Conservation (phyloP, 352 stramenopile genomes). For the Phytophthora europaea region DNA sequence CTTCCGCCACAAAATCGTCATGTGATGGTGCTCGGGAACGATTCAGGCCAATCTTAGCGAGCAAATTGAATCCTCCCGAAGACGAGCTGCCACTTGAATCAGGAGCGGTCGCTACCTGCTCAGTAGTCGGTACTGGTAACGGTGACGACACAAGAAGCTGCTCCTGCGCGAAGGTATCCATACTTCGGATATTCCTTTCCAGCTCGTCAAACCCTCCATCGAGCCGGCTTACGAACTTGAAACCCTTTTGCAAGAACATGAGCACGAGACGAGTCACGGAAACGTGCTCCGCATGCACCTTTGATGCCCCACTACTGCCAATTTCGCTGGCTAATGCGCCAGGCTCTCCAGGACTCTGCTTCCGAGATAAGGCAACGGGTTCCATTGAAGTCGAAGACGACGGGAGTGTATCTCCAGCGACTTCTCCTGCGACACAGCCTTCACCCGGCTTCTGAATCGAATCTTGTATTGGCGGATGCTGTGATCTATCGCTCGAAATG, state of each 20-base stretch:
- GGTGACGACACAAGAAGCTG: conserved; percentile 74
- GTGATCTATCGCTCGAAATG: conserved; percentile 68
- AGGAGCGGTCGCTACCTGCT: conserved; percentile 8
- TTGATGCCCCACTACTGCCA: conserved; percentile 38
- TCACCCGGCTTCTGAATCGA: conserved; percentile 31
- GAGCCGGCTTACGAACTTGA: conserved; percentile 87
- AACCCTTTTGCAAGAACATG: conserved; percentile 90
- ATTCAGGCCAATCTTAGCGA: conserved; percentile 62
- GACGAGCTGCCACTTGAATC: conserved; percentile 30
- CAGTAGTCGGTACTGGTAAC: conserved; percentile 2
- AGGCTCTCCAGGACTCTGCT: conserved; percentile 36
- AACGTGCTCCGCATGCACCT: conserved; percentile 63
- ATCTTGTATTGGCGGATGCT: conserved; percentile 13
- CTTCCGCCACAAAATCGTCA: conserved; percentile 42
- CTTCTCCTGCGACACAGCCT: conserved; percentile 13
- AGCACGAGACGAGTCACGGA: conserved; percentile 83
- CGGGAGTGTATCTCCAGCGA: conserved; percentile 7
- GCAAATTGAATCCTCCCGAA: conserved; percentile 49
- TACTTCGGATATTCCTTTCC: conserved; percentile 67
- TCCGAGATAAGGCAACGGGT: conserved; percentile 27
- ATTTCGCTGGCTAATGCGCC: conserved; percentile 48
- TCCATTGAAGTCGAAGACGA: conserved; percentile 12
- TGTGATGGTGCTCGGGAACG: conserved; percentile 43
- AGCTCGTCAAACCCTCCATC: conserved; percentile 87
- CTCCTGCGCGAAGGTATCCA: conserved; percentile 76